phyloP scores from a whole-genome alignment of 768 basidiomycete species.

The Pisolithus marmoratus region DNA sequence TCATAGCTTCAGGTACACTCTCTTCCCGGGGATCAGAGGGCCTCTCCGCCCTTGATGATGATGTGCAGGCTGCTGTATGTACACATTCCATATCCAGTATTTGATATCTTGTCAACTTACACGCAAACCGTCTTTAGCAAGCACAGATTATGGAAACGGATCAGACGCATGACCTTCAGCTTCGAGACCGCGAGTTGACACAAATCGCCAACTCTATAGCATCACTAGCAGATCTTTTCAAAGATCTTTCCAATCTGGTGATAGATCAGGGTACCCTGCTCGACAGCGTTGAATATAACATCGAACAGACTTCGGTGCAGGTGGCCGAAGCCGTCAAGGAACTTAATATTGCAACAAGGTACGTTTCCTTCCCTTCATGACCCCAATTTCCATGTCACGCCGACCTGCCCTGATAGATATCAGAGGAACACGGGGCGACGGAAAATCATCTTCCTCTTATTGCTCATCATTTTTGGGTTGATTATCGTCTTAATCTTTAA shows the following conservation, averaged over 20 bases:
- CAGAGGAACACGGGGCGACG: conserved; percentile 91
- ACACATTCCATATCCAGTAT: conserved; percentile 10
- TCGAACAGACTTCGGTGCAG: conserved; percentile 83
- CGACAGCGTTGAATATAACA: conserved; percentile 96
- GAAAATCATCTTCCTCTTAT: conserved; percentile 87
- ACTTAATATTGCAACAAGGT: conserved; percentile 77
- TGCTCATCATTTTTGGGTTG: conserved; percentile 85
- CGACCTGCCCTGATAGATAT: conserved; percentile 47
- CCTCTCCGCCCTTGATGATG: conserved; percentile 83
- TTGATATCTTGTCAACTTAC: conserved; percentile 6
- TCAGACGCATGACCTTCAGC: conserved; percentile 35
- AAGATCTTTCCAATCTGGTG: conserved; percentile 86
- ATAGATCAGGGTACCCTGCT: conserved; percentile 97
- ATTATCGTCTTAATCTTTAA: conserved; percentile 90
- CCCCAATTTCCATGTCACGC: neutral
- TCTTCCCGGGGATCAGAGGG: conserved; percentile 78
- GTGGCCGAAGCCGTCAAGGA: conserved; percentile 83
- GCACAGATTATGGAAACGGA: conserved; percentile 33
- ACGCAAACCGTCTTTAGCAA: conserved; percentile 17
- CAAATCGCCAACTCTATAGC: conserved; percentile 92
- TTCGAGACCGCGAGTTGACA: conserved; percentile 66
- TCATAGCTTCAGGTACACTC: conserved; percentile 84
- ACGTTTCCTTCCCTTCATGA: conserved; percentile 22
- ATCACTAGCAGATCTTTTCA: conserved; percentile 90
- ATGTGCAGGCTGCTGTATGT: conserved; percentile 80